Evolutionary conservation across 2,329 filamentous ascomycete genomes (phyloP), one percentile per base, ranked within the genome.

Genomic region (Pseudopyricularia javanii): DNA sequence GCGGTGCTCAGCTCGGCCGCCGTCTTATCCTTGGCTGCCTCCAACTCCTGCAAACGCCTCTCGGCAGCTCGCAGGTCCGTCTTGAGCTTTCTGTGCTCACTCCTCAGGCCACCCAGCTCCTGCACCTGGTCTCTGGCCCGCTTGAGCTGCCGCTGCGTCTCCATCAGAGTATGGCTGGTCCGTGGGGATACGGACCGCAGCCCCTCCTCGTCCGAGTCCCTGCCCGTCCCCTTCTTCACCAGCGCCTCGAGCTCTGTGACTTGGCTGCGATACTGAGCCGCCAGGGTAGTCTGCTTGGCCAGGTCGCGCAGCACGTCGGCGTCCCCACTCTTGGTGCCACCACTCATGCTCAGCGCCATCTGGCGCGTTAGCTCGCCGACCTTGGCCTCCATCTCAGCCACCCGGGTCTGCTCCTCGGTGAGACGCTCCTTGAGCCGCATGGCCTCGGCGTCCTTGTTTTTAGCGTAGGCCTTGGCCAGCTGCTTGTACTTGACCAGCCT

Each of bases 401-500:
- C 80, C 61, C 78, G 85, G 56, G 77, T 74, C 57, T 84, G 82
- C 62, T 89, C 85, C 55, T 85, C 79, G 55, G 77, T 77, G 34
- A 91, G 74, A 59, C 81, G 79, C 55, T 81, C 78, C 22, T 76
- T 74, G 50, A 91, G 68, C 53, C 85, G 76, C 26, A 79, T 75
- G 22, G 84, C 83, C 64, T 90, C 83, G 17, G 74, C 72, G 61
- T 91, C 87, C 66, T 90, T 91, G 68, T 85, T 80, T 63, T 84
- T 83, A 45, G 87, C 87, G 62, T 85, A 91, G 53, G 82, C 84
- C 68, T 88, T 91, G 54, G 86, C 85, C 56, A 88, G 73, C 62
- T 87, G 80, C 70, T 90, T 88, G 72, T 90, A 91, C 62, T 80
- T 81, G 62, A 91, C 77, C 62, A 91, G 73, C 69, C 85, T 88